phyloP scores from a whole-genome alignment of 1,284 basidiomycete genomes.

The Clitocybe nebularis region DNA sequence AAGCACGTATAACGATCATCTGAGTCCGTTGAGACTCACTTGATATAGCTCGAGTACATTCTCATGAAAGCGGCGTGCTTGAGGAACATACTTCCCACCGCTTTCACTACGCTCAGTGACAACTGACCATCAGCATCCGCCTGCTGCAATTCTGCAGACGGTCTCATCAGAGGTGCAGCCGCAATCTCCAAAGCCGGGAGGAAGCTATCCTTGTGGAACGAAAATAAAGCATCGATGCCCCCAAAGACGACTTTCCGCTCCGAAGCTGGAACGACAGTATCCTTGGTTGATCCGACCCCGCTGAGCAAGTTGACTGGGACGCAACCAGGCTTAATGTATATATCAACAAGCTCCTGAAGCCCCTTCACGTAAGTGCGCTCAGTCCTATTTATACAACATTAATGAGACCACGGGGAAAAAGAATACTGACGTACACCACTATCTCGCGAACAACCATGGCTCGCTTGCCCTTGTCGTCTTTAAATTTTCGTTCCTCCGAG shows the following conservation, averaged over 20 bases:
- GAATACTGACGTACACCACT: conserved; percentile 59
- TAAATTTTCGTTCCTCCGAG: conserved; percentile 76
- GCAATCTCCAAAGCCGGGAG: conserved; percentile 84
- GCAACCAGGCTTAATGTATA: conserved; percentile 90
- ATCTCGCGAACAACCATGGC: conserved; percentile 82
- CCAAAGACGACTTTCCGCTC: conserved; percentile 94
- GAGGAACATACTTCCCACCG: conserved; percentile 86
- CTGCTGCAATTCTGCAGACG: conserved; percentile 39
- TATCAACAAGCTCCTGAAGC: conserved; percentile 88
- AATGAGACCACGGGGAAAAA: conserved; percentile 12
- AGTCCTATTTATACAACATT: conserved; percentile 51
- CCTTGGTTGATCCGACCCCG: conserved; percentile 68
- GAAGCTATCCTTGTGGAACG: conserved; percentile 91
- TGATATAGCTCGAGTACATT: conserved; percentile 97
- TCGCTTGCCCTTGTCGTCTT: conserved; percentile 82
- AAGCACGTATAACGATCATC: conserved; percentile 11
- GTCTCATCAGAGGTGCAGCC: conserved; percentile 60
- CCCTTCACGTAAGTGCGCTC: conserved; percentile 95
- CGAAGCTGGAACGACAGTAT: conserved; percentile 79
- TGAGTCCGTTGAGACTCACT: conserved; percentile 50
- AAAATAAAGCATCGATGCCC: conserved; percentile 86
- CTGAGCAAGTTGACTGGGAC: conserved; percentile 67
- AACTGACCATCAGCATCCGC: conserved; percentile 70
- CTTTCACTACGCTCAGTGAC: conserved; percentile 74
- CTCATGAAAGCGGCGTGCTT: conserved; percentile 94